phyloP scores from a whole-genome alignment of 75 land plant species.

The Picea glauca region DNA sequence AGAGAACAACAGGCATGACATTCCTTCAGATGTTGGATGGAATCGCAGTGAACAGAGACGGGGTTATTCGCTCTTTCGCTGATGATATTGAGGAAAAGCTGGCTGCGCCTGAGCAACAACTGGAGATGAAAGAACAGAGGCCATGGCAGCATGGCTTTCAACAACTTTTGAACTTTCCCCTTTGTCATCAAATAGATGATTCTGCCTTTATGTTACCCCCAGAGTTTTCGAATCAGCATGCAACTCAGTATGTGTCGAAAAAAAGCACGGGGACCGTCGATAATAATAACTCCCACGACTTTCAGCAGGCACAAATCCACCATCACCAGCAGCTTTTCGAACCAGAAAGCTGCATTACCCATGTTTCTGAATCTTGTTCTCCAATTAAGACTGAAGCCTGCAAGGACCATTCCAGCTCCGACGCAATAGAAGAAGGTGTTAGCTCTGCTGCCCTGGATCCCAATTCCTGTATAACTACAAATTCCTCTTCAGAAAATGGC shows the following conservation, averaged over 20 bases:
- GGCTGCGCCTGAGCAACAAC: conserved; percentile 9
- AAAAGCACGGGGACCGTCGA: too few relatives aligned
- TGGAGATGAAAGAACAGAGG: neutral
- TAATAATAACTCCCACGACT: too few relatives aligned
- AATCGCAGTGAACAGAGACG: neutral
- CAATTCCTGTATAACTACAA: neutral
- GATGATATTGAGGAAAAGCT: conserved; percentile 12
- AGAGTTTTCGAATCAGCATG: neutral
- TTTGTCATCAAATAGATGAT: conserved; percentile 5
- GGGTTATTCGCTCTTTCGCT: neutral
- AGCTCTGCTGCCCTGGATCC: conserved; percentile 5
- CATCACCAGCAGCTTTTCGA: conserved; percentile 4
- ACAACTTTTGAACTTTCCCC: conserved; percentile 10
- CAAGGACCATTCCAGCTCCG: neutral
- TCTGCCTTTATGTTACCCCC: neutral
- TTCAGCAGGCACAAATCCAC: neutral
- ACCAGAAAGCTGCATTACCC: conserved; percentile 10
- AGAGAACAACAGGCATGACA: conserved; percentile 2
- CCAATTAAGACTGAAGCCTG: neutral
- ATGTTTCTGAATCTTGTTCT: conserved; percentile 8
- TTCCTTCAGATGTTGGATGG: conserved; percentile 11
- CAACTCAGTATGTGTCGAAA: neutral
- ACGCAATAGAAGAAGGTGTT: neutral
- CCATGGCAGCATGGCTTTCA: conserved; percentile 14
- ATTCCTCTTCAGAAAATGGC: conserved; percentile 1